Evolutionary conservation across 345 rosid genomes (phyloP), one percentile per base, ranked within the genome.

Genomic region (Salix purpurea): DNA sequence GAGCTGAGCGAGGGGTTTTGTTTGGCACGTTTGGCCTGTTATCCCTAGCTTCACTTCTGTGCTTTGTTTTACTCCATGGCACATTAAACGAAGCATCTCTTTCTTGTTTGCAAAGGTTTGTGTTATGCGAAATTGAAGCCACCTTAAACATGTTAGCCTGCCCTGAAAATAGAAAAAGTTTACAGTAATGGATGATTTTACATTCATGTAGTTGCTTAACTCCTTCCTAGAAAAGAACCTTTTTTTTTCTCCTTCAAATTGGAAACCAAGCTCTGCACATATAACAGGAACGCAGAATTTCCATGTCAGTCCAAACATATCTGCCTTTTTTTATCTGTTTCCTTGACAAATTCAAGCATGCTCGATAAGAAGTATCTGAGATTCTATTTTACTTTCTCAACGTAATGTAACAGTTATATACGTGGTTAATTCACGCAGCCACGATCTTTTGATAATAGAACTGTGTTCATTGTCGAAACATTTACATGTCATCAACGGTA

Each of bases 31-130:
- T 65, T 75, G 74, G 66, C 73, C 69, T 58, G 16, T 68, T 72
- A 65, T 84, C 79, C 78, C 61, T 61, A 16, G 68, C 84, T 75
- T 76, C 34, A 70, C 11, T 23, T 70, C 4, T 26, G 71, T 48
- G 82, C 46, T 73, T 54, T 16, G 46, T 73, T 64, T 79, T 15
- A 50, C 65, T 72, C 70, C 76, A 37, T 73, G 44, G 26, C 56
- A 18, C 71, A 50, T 62, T 52, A 12, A 71, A 65, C 64, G 64
- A 83, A 81, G 77, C 78, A 82, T 75, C 71, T 67, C 74, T 79
- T 81, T 62, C 81, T 81, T 79, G 66, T 64, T 73, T 46, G 4
- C 40, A 32, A 77, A 73, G 78, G 24, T 69, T 77, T 24, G 24
- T 72, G 56, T 69, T 66, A 69, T 72, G 77, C 30, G 54, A 73